Conservation (phyloP, 202 grass and related monocot species). For the Bolboschoenoplectus hybrid region DNA sequence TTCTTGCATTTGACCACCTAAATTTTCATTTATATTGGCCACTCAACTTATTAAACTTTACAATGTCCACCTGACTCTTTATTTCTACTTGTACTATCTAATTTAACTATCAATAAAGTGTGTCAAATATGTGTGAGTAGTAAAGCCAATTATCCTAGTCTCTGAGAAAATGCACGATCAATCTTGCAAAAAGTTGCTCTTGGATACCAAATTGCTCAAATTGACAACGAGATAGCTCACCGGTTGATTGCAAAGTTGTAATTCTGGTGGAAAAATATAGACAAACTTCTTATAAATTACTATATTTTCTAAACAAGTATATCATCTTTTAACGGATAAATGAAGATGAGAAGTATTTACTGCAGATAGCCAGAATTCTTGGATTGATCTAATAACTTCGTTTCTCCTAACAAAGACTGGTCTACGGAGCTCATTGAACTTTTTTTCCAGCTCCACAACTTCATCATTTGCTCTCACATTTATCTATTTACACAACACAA, state of each 20-base stretch:
- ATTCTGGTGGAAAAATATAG: constrained; percentile 18
- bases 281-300: constrained; percentile 1
- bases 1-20: background rate
- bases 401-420: constrained; percentile 76
- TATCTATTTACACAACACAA: constrained; percentile 50
- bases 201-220: background rate
- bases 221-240: constrained; percentile 30
- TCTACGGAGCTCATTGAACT: constrained; percentile 90
- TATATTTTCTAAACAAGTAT: constrained; percentile 18
- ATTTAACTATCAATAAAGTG: too few species aligned
- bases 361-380: constrained; percentile 88
- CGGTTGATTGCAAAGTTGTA: constrained; percentile 19
- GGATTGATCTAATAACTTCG: constrained; percentile 82
- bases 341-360: constrained; percentile 41
- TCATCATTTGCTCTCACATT: constrained; percentile 95
- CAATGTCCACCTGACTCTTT: background rate
- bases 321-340: background rate
- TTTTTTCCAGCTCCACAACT: constrained; percentile 89
- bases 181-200: background rate
- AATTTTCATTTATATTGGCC: constrained; percentile 16
- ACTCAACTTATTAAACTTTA: background rate
- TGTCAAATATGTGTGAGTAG: background rate
- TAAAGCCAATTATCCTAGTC: background rate
- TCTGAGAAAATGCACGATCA: background rate
- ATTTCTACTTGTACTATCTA: background rate